Base-by-base conservation (phyloP, 2,329 filamentous ascomycete genomes). In the Ceratocystis eucalypticola region DNA sequence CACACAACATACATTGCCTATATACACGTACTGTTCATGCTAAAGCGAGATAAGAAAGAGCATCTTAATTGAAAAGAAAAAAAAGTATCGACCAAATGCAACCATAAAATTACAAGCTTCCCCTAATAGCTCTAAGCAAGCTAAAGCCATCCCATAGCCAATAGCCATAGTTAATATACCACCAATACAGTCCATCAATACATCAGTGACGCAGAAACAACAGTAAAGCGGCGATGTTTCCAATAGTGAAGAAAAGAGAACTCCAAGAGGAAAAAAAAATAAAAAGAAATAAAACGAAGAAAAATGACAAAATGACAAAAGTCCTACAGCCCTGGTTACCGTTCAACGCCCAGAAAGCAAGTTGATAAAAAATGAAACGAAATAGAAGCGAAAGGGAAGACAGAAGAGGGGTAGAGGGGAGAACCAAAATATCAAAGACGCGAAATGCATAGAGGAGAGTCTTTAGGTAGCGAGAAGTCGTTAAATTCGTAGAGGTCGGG, bases 311-410 rank as follows among this genome's bases (percentile, higher is more conserved):
- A 50, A 25, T n/a, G 45, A 59, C 4, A 22, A 55, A 63, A 46
- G 37, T 22, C 30, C 64, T 28, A 65, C 50, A 61, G 30, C 61
- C 62, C 48, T 59, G 50, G 64, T 59, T 45, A 65, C 64, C 64
- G 53, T 59, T 45, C 48, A 65, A 65, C 64, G 53, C 64, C 64
- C 20, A 65, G 64, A 65, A 57, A 41, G 53, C 50, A 65, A 59
- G 55, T 59, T 65, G 53, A 65, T 45, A 57, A 44, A 44, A n/a
- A 65, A 41, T 57, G 20, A 64, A 46, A 64, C 10, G 25, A 64
- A 33, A 30, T 30, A 20, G 33, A 61, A 22, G 46, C 46, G 20
- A 22, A 22, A 48, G 48, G 7, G 48, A 53, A 25, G 22, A 41
- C 37, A 41, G 37, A 25, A 28, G 20, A 53, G 48, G 25, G 48